Evolutionary conservation across 768 basidiomycete species (phyloP).

Genomic region (Hortiboletus flavorubellus): DNA sequence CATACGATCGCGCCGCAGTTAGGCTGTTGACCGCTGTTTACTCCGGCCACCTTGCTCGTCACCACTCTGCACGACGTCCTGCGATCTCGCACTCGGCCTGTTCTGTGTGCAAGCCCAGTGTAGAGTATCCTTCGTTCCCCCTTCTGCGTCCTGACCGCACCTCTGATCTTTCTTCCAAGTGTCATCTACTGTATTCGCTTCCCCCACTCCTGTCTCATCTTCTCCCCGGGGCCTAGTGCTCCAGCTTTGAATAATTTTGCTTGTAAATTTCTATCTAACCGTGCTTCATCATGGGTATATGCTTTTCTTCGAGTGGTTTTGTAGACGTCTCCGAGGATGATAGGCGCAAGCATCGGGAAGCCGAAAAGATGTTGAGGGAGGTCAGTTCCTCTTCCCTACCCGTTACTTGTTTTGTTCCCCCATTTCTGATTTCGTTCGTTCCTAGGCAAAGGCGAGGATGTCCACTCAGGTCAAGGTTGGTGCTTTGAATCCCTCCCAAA

Average conservation of each 20-base stretch:
- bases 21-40: constrained; percentile 24
- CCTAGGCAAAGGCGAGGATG: constrained; percentile 71
- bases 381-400: constrained; percentile 36
- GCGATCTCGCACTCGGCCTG: constrained; percentile 12
- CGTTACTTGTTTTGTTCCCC: background rate
- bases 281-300: constrained; percentile 61
- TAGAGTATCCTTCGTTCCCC: constrained; percentile 4
- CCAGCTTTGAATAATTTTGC: background rate
- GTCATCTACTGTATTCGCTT: background rate
- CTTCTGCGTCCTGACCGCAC: background rate
- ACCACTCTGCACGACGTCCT: background rate
- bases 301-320: constrained; percentile 58
- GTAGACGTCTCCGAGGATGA: constrained; percentile 69
- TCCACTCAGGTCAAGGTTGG: constrained; percentile 71
- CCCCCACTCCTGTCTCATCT: background rate
- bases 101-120: constrained; percentile 19
- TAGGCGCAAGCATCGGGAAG: constrained; percentile 60
- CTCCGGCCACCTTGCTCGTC: background rate
- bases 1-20: constrained; percentile 7
- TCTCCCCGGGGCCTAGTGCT: constrained; percentile 14
- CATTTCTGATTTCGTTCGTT: background rate
- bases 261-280: constrained; percentile 6
- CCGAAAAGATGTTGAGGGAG: constrained; percentile 76
- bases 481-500: constrained; percentile 3
- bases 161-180: background rate